Evolutionary conservation across 129 eudicot species (phyloP).

Genomic region (Pittosporum tobira): DNA sequence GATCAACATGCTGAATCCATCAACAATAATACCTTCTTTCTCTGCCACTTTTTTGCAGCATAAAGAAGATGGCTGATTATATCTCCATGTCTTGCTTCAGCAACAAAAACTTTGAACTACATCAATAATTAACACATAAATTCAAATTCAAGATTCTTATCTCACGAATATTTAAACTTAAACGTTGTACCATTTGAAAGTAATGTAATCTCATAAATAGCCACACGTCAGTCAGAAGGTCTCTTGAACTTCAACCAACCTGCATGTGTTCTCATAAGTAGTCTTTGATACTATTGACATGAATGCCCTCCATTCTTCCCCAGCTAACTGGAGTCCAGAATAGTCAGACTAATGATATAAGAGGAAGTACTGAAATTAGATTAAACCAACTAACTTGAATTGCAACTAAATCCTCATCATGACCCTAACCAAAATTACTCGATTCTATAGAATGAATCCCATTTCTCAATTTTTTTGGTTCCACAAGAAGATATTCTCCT

Average conservation of each 20-base stretch:
- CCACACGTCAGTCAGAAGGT: too few relatives aligned
- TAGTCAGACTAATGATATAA: background rate
- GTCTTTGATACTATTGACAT: too few relatives aligned
- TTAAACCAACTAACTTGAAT: background rate
- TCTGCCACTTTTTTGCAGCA: constrained; percentile 81
- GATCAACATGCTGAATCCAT: constrained; percentile 94
- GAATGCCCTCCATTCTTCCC: too few relatives aligned
- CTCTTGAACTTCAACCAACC: too few relatives aligned
- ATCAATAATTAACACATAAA: constrained; percentile 1
- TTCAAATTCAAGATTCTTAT: background rate
- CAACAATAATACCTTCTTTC: constrained; percentile 77
- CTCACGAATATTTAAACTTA: too few relatives aligned
- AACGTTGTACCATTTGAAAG: too few relatives aligned
- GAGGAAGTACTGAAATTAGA: background rate
- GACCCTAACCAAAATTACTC: too few relatives aligned
- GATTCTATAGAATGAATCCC: too few relatives aligned
- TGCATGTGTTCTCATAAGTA: too few relatives aligned
- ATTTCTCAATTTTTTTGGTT: too few relatives aligned
- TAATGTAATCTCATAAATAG: too few relatives aligned
- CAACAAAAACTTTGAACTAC: constrained; percentile 25
- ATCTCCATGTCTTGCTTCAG: constrained; percentile 72
- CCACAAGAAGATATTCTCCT: too few relatives aligned
- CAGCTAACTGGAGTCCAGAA: background rate
- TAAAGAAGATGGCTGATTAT: constrained; percentile 76
- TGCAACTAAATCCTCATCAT: background rate